phyloP scores from a whole-genome alignment of 2,329 filamentous ascomycete genomes.

The Eutypa lata region DNA sequence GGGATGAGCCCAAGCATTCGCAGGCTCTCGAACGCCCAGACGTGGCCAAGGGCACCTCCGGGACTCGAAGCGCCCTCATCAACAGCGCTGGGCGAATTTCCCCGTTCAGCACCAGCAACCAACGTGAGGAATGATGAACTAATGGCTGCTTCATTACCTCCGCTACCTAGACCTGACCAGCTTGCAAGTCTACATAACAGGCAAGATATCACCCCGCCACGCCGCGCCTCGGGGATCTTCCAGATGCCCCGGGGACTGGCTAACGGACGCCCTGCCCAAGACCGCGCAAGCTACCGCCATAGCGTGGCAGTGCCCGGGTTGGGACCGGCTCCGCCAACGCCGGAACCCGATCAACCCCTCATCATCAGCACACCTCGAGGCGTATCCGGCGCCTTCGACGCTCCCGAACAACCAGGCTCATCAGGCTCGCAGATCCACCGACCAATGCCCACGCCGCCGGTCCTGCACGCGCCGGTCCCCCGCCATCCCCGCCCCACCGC shows the following conservation, averaged over 20 bases:
- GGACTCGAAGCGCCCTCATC: conserved; percentile 17
- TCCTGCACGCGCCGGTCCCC: conserved; percentile 52
- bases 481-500: conserved; percentile 43
- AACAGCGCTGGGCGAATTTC: conserved; percentile 29
- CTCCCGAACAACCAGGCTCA: conserved; percentile 31
- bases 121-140: conserved; percentile 30
- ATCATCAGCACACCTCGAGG: conserved; percentile 61
- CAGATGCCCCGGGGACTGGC: conserved; percentile 39
- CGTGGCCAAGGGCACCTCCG: conserved; percentile 43
- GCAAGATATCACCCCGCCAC: conserved; percentile 35
- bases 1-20: conserved; percentile 13
- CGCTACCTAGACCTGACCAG: conserved; percentile 37
- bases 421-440: conserved; percentile 22
- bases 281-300: conserved; percentile 19
- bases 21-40: conserved; percentile 35
- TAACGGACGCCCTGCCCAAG: conserved; percentile 28
- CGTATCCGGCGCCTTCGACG: conserved; percentile 51
- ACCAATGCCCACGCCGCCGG: conserved; percentile 35
- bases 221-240: conserved; percentile 42
- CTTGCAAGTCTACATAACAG: conserved; percentile 35
- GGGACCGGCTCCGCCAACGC: conserved; percentile 12
- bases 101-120: conserved; percentile 38
- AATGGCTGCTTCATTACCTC: conserved; percentile 34
- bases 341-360: conserved; percentile 48
- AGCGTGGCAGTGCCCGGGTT: conserved; percentile 2